phyloP scores from a whole-genome alignment of 2,329 filamentous ascomycete species.

The Penicillium olsonii region DNA sequence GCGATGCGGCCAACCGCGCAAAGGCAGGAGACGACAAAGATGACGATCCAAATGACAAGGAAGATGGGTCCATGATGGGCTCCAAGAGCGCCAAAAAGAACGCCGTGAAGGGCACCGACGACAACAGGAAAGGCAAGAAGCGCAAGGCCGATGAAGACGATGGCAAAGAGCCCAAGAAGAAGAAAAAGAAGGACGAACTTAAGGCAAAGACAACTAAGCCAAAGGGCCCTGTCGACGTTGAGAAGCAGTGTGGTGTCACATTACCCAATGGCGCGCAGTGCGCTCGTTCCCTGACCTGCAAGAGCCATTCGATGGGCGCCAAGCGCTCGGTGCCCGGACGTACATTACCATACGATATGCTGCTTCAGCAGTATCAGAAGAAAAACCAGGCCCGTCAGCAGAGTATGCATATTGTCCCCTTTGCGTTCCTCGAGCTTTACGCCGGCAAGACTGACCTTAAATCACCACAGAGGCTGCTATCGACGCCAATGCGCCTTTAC shows the following conservation, averaged over 20 bases:
- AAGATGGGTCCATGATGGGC: conserved; percentile 49
- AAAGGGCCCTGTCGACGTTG: conserved; percentile 91
- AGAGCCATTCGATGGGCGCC: conserved; percentile 92
- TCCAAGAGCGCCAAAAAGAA: conserved; percentile 70
- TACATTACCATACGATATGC: conserved; percentile 88
- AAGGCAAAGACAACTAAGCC: conserved; percentile 82
- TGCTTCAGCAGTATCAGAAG: conserved; percentile 86
- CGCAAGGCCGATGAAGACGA: conserved; percentile 71
- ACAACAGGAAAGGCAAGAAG: conserved; percentile 71
- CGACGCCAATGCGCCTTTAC: conserved; percentile 86
- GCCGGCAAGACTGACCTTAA: conserved; percentile 14
- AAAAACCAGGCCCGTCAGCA: conserved; percentile 99
- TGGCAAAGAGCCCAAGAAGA: conserved; percentile 78
- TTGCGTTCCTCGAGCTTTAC: conserved; percentile 19
- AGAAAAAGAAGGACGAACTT: conserved; percentile 93
- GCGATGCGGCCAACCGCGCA: conserved; percentile 68
- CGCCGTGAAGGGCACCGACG: conserved; percentile 52
- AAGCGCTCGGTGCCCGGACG: conserved; percentile 86
- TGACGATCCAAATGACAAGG: conserved; percentile 46
- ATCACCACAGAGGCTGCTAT: conserved; percentile 75
- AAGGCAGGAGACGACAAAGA: conserved; percentile 51
- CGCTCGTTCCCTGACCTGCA: conserved; percentile 86
- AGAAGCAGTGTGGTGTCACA: conserved; percentile 87
- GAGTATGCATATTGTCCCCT: conserved; percentile 59
- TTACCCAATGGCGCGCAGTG: conserved; percentile 84